Base-by-base conservation (phyloP, 2,329 filamentous ascomycete genomes). In the Aspergillus spinulosporus region DNA sequence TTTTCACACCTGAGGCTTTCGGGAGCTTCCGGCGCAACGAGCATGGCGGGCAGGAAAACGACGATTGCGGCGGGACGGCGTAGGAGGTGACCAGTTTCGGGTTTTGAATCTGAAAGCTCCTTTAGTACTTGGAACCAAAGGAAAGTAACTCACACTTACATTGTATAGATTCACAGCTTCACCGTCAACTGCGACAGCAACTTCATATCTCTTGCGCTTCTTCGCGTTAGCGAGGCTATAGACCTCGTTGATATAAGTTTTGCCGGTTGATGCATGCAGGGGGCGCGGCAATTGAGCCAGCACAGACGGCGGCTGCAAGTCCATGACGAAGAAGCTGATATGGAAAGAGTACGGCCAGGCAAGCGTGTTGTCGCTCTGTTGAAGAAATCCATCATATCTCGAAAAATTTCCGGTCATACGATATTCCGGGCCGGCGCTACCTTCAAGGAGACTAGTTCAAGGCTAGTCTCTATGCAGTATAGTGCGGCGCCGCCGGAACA, bases 101-200 rank as follows among this genome's bases (percentile, higher is more conserved):
- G 50, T 81, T 83, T 77, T 85, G 82, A 26, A 86, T 73, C 84
- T 87, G 28, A 34, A 4, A 21, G 49, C 21, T 21, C 21, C 21
- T 12, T 49, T 44, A 49, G 37, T 9, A 28, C 5, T n/a, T 15
- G 11, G 11, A 7, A 29, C 3, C 14, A 5, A 12, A 15, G 5
- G 39, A 36, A 32, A 8, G n/a, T 15, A 15, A 32, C 28, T n/a
- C n/a, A 34, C 43, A 40, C 71, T 47, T 75, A 86, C 84, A 71
- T 84, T 84, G 72, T 86, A 86, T 36, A 87, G 80, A 60, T 82
- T 85, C 49, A 87, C 73, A 31, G 81, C 80, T 66, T 87, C 83
- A 39, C 84, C 83, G 66, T 87, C 83, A 11, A 86, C 74, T 1
- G 78, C 82, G 15, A 84, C 78, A 32, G 77, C 82, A 50, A 87